Evolutionary conservation across 2,329 filamentous ascomycete genomes (phyloP), one percentile per base, ranked within the genome.

Genomic region (Hirsutella minnesotensis): DNA sequence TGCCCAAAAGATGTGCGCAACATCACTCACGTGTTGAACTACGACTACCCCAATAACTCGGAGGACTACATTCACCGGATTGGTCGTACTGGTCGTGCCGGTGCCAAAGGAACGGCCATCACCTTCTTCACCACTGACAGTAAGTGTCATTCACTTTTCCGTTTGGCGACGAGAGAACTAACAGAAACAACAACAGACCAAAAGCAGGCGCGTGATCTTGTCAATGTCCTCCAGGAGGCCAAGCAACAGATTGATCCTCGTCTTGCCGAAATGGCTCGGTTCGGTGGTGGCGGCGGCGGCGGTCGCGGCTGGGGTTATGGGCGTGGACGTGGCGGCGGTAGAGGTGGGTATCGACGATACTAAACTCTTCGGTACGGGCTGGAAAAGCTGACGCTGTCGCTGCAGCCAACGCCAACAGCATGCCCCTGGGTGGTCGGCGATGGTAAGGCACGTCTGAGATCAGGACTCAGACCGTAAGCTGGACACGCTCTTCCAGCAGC

Each of bases 21-120:
- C 78, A 98, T 98, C 74, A 96, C 92, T 70, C 92, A 98, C 73
- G 92, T 98, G 70, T 79, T 98, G 72, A 96, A 96, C 81, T 95
- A 96, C 86, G 92, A 96, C 67, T 96, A 96, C 70, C 90, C 90
- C 66, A 96, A 96, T 75, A 96, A 96, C 69, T 80, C 92, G 59
- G 92, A 98, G 72, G 90, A 96, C 62, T 96, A 96, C 60, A 94
- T 96, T 55, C 92, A 95, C 64, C 85, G 92, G 65, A 92, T 90
- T 66, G 92, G 92, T 58, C 85, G 92, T 70, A 96, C 92, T 56
- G 90, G 92, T 57, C 86, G 90, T 74, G 90, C 92, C 62, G 92
- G 92, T 70, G 83, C 83, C 59, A 86, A 83, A 52, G 92, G 92
- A 70, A 96, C 89, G 57, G 92, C 92, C 64, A 96, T 96, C 62